Percentiles rank a stretch among this genome's conserved stretches.
Evolutionary conservation across 306 rosid genomes (phyloP).

Genomic region (Cucurbita maxima): DNA sequence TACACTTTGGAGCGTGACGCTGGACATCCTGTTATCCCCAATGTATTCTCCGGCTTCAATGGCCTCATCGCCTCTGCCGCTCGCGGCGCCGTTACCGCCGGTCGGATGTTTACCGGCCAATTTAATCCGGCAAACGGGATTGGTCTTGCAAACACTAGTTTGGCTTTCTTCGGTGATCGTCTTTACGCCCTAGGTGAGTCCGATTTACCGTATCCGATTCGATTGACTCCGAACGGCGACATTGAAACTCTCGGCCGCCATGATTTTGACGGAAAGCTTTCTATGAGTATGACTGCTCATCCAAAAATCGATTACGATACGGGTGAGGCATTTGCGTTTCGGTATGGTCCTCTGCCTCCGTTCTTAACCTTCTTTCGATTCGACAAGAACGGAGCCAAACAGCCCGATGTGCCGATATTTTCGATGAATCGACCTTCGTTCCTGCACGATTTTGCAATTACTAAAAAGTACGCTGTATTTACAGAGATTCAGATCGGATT

Average conservation of each 20-base stretch:
- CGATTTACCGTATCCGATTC: constrained; percentile 51
- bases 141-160: constrained; percentile 70
- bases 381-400: constrained; percentile 31
- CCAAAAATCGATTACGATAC: constrained; percentile 57
- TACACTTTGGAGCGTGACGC: constrained; percentile 51
- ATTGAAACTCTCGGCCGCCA: constrained; percentile 41
- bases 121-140: constrained; percentile 55
- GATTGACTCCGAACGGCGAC: constrained; percentile 30
- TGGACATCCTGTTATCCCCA: constrained; percentile 53
- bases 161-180: constrained; percentile 41
- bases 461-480: constrained; percentile 54
- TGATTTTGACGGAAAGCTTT: constrained; percentile 56
- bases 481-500: constrained; percentile 62
- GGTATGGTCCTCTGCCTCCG: constrained; percentile 64
- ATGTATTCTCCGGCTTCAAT: constrained; percentile 60
- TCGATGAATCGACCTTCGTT: constrained; percentile 55
- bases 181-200: constrained; percentile 74
- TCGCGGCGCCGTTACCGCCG: constrained; percentile 47
- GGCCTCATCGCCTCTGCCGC: constrained; percentile 54
- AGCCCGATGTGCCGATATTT: constrained; percentile 53
- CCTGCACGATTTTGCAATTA: constrained; percentile 76
- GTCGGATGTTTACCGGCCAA: constrained; percentile 43
- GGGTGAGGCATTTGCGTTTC: constrained; percentile 67
- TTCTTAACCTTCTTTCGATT: constrained; percentile 63
- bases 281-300: constrained; percentile 69